These are phyloP conservation scores for Pyracantha coccinea DNA, from an alignment of 331 rosid species.

Conservation along the genomic window DNA sequence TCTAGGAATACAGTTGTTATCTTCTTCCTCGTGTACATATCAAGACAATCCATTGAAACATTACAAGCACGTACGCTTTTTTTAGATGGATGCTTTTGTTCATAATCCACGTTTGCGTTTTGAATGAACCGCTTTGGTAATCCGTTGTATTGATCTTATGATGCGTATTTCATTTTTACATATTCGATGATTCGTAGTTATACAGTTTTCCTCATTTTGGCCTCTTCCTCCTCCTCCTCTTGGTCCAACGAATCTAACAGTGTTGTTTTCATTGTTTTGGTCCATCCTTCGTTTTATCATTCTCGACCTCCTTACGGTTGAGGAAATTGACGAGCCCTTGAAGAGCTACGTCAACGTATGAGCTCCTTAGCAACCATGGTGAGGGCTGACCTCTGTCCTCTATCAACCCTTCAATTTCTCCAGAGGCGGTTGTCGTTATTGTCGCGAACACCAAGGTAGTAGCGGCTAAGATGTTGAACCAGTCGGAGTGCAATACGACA, in stretches of 20 bases:
- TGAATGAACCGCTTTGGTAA: not conserved
- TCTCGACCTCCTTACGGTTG: slow-evolving; percentile 9
- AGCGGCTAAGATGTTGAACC: slow-evolving; percentile 32
- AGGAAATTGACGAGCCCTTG: slow-evolving; percentile 22
- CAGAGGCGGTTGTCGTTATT: not conserved
- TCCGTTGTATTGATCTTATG: not conserved
- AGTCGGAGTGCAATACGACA: slow-evolving; percentile 28
- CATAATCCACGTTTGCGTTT: no score
- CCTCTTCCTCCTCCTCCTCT: not conserved
- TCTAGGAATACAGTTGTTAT: not conserved
- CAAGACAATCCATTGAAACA: not conserved
- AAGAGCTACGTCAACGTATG: slow-evolving; percentile 24
- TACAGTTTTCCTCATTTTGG: not conserved
- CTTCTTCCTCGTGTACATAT: not conserved
- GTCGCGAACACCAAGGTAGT: slow-evolving; percentile 26
- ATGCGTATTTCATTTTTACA: not conserved
- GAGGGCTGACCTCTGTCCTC: slow-evolving; percentile 28
- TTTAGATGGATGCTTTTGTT: no score
- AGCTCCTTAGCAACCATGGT: slow-evolving; percentile 40
- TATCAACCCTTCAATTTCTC: slow-evolving; percentile 16
- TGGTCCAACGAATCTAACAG: no score
- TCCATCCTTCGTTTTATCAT: not conserved
- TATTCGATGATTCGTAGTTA: not conserved
- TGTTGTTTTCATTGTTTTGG: not conserved
- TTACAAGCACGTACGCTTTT: not conserved